Evolutionary conservation across 805 yeast genomes (phyloP).

Genomic region (Saccharomycodes ludwigii): DNA sequence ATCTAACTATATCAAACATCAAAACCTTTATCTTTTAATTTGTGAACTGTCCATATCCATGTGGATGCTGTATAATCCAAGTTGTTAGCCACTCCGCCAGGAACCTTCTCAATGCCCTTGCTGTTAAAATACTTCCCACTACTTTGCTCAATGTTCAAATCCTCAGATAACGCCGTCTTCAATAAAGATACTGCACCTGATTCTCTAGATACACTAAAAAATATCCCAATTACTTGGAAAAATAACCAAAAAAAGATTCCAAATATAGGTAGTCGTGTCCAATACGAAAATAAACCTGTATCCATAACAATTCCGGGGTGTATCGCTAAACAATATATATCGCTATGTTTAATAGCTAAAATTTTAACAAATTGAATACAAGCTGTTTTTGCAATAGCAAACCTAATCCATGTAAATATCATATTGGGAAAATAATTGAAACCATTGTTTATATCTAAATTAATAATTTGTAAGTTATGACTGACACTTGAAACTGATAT

Average conservation of each 20-base stretch:
- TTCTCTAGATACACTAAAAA: conserved; percentile 62
- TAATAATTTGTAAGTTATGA: conserved; percentile 39
- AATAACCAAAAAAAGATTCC: conserved; percentile 63
- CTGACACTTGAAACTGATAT: conserved; percentile 55
- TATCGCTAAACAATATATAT: conserved; percentile 48
- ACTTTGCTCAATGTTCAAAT: conserved; percentile 28
- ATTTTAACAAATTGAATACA: conserved; percentile 63
- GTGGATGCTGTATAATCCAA: conserved; percentile 51
- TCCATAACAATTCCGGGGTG: conserved; percentile 86
- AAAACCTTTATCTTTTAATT: conserved; percentile 42
- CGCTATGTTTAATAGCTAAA: conserved; percentile 54
- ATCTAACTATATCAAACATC: conserved; percentile 10
- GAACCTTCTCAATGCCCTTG: conserved; percentile 41
- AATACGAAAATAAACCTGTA: conserved; percentile 60
- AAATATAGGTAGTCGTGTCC: conserved; percentile 68
- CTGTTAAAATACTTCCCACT: conserved; percentile 61
- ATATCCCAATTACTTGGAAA: conserved; percentile 54
- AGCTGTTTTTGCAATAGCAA: conserved; percentile 65
- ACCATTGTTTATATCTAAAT: conserved; percentile 31
- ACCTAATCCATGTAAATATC: conserved; percentile 65
- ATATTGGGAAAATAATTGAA: conserved; percentile 53
- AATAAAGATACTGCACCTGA: conserved; percentile 59
- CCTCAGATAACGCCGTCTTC: conserved; percentile 46
- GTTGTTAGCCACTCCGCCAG: conserved; percentile 47
- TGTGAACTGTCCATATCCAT: conserved; percentile 70